Conservation (phyloP, 768 basidiomycete genomes). For the Tulasnella sp. region DNA sequence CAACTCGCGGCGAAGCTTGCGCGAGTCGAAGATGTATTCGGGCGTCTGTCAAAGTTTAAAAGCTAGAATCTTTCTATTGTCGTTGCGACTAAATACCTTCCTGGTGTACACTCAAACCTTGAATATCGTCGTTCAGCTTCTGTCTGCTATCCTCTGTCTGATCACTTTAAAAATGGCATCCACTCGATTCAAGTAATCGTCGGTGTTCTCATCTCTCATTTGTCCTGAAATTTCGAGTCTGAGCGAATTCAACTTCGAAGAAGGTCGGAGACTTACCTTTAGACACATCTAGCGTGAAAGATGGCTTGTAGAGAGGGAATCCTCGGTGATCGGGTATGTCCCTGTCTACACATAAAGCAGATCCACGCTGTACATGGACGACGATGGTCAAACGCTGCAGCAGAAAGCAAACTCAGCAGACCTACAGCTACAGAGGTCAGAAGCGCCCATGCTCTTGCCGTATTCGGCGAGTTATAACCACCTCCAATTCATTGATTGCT, state of each 20-base stretch:
- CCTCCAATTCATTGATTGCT: slow-evolving; percentile 34
- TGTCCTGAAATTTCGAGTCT: slow-evolving; percentile 34
- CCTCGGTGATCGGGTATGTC: slow-evolving; percentile 65
- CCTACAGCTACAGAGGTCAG: slow-evolving; percentile 66
- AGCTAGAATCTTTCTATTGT: background rate
- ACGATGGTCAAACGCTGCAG: background rate
- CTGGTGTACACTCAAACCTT: background rate
- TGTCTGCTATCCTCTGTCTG: background rate
- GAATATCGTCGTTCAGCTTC: too few species aligned
- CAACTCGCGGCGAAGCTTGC: slow-evolving; percentile 26
- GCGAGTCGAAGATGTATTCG: slow-evolving; percentile 33
- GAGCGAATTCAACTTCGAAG: background rate
- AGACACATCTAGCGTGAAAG: slow-evolving; percentile 68
- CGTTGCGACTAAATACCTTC: too few species aligned
- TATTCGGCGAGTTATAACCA: slow-evolving; percentile 75
- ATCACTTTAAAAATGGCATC: background rate
- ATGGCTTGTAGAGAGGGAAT: slow-evolving; percentile 66
- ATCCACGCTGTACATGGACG: slow-evolving; percentile 45
- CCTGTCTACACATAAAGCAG: slow-evolving; percentile 44
- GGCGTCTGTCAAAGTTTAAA: slow-evolving; percentile 28
- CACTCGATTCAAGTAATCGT: slow-evolving; percentile 33
- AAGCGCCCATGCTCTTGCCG: slow-evolving; percentile 77
- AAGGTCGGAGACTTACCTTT: slow-evolving; percentile 17
- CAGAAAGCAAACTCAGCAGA: slow-evolving; percentile 13
- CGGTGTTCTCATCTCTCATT: slow-evolving; percentile 61